Base-by-base conservation (phyloP, 495 filamentous ascomycete genomes). In the Podospora tetraspora region DNA sequence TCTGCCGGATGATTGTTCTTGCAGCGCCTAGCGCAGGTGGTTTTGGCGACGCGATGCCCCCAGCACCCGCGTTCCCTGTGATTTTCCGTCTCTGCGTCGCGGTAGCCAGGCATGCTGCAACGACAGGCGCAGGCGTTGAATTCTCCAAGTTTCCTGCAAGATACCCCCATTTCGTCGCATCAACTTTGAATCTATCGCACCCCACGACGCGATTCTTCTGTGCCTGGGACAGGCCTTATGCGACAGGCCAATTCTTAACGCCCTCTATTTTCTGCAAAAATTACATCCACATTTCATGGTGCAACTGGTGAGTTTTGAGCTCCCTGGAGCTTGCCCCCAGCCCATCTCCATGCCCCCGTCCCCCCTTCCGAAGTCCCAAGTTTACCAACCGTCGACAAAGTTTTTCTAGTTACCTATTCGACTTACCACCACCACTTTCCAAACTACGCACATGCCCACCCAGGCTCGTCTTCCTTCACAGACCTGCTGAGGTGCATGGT, bases 41-140 rank as follows among this genome's bases (percentile, higher is more conserved):
- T 68, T 74, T 78, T 74, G 70, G 75, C 71, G 73, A 68, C 70
- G 19, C 71, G 68, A 69, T 23, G 43, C 65, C 76, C 76, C 76
- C 73, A 71, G 69, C 70, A 72, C 64, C 66, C 62, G 62, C 66
- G 70, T 30, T 63, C 52, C 58, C 70, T 73, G 69, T 71, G 70
- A 73, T 73, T 78, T 76, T 73, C 74, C 62, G 68, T 59, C 66
- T 68, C 27, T 70, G 62, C 32, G 32, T 52, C 65, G 68, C 68
- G 68, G 67, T 68, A 67, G 66, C 64, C 22, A 25, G 57, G 43
- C 9, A 3, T 19, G 43, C 43, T 52, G 63, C 27, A 66, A 57
- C 60, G 25, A 60, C 66, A 64, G 68, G 66, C 66, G 68, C 56
- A 27, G 63, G 56, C 43, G 16, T 58, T 58, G 13, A 63, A 27